phyloP scores from a whole-genome alignment of 1,139 yeast species.

The Debaryomyces sp. region DNA sequence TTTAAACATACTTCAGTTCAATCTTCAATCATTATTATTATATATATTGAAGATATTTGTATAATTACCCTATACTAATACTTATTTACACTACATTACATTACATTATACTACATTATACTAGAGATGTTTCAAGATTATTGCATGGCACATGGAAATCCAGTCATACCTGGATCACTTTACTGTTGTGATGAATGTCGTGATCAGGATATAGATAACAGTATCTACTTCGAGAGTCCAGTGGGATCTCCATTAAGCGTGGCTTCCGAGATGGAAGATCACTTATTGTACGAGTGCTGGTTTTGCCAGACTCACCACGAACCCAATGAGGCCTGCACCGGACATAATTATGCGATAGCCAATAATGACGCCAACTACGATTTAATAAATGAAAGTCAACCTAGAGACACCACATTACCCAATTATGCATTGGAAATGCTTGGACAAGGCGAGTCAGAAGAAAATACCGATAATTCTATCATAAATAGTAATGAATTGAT shows the following conservation, averaged over 20 bases:
- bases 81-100: background rate
- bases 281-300: conserved; percentile 16
- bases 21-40: background rate
- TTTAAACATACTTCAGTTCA: background rate
- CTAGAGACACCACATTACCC: background rate
- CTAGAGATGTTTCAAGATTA: conserved; percentile 22
- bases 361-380: background rate
- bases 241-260: conserved; percentile 3
- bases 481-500: conserved; percentile 21
- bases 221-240: conserved; percentile 1
- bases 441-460: background rate
- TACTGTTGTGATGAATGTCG: conserved; percentile 24
- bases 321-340: conserved; percentile 12
- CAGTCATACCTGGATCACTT: conserved; percentile 18
- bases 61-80: background rate
- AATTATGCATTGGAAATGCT: background rate
- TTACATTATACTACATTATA: background rate
- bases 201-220: conserved; percentile 14
- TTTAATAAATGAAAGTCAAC: background rate
- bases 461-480: conserved; percentile 5
- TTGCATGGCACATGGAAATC: conserved; percentile 22
- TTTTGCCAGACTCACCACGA: conserved; percentile 13
- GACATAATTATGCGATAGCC: conserved; percentile 3
- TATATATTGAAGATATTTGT: background rate
- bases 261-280: background rate